These are phyloP conservation scores for Coemansia sp. DNA, from an alignment of 192 early-diverging fungal genomes.

Conservation along the genomic window DNA sequence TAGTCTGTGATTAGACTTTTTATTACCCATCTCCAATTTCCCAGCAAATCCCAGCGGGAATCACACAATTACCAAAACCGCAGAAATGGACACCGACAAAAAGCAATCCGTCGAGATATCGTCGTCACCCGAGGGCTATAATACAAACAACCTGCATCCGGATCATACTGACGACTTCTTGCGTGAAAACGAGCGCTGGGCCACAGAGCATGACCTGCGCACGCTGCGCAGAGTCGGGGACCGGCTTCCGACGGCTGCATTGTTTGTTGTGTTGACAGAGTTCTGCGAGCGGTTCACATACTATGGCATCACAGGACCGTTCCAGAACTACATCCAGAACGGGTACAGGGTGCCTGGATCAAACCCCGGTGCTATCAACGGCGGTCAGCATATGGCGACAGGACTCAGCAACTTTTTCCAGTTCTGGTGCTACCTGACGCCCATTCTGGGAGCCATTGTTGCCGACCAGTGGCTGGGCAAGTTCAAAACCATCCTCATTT, in stretches of 20 bases:
- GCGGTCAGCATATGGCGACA: conserved; percentile 59
- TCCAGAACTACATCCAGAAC: conserved; percentile 66
- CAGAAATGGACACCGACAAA: conserved; percentile 1
- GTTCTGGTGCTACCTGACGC: conserved; percentile 65
- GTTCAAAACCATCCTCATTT: conserved; percentile 70
- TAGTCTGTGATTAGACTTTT: too few relatives aligned
- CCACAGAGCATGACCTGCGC: conserved; percentile 62
- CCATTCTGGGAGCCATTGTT: conserved; percentile 63
- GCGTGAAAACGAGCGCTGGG: conserved; percentile 49
- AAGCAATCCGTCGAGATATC: conserved; percentile 1
- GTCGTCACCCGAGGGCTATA: not conserved
- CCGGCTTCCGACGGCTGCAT: conserved; percentile 57
- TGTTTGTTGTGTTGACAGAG: conserved; percentile 63
- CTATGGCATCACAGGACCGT: conserved; percentile 61
- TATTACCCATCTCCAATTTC: too few relatives aligned
- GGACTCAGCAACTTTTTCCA: conserved; percentile 64
- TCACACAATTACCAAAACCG: not conserved
- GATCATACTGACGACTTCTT: conserved; percentile 42
- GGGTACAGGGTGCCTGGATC: conserved; percentile 48
- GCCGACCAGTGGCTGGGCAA: conserved; percentile 76
- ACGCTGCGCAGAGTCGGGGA: conserved; percentile 61
- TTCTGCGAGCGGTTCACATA: conserved; percentile 65
- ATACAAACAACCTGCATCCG: conserved; percentile 31
- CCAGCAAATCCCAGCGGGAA: not conserved
- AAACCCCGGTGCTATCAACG: conserved; percentile 55